Evolutionary conservation across 768 basidiomycete species (phyloP).

Genomic region (Mycena indigotica): DNA sequence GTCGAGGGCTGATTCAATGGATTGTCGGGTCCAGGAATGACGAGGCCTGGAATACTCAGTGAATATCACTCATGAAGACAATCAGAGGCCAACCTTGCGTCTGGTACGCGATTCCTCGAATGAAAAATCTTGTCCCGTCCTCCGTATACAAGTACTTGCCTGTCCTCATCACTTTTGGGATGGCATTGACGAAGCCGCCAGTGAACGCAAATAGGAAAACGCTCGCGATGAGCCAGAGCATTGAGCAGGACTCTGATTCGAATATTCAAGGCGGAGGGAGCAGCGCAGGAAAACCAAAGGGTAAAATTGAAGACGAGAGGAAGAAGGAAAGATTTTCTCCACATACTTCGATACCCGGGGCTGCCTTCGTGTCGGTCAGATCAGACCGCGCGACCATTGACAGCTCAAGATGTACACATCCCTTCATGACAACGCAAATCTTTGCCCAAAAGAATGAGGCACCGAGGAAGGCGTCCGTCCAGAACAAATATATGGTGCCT

Average conservation of each 20-base stretch:
- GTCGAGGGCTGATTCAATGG: conserved; percentile 21
- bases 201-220: conserved; percentile 47
- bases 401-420: too few species aligned
- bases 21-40: conserved; percentile 5
- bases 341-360: too few species aligned
- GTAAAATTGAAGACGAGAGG: not conserved
- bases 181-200: too few species aligned
- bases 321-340: too few species aligned
- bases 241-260: not conserved
- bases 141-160: conserved; percentile 83
- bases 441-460: too few species aligned
- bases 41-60: conserved; percentile 3
- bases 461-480: too few species aligned
- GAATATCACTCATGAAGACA: not conserved
- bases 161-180: conserved; percentile 61
- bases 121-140: conserved; percentile 79
- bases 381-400: too few species aligned
- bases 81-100: conserved; percentile 58
- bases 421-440: too few species aligned
- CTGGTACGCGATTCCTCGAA: conserved; percentile 88
- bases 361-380: too few species aligned
- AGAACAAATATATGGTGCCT: too few species aligned
- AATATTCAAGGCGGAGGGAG: not conserved
- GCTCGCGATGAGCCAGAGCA: not conserved
- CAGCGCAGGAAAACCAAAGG: not conserved